These are phyloP conservation scores for Paspalum notatum DNA, from an alignment of 176 grass and related monocot genomes.

Conservation along the genomic window DNA sequence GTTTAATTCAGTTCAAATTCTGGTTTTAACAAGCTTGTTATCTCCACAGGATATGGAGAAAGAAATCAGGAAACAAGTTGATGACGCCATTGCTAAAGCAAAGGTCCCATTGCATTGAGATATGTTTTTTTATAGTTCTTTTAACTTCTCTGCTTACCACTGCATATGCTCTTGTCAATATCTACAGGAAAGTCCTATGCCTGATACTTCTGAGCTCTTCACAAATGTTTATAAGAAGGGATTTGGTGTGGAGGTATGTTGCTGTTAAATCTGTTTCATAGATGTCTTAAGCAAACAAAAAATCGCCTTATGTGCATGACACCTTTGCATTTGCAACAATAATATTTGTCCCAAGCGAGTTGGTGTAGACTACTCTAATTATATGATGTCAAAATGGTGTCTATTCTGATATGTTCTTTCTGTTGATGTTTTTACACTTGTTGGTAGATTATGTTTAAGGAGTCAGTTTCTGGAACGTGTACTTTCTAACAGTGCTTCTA, in stretches of 20 bases:
- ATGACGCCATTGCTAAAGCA: slow-evolving; percentile 83
- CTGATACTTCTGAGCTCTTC: slow-evolving; percentile 83
- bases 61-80: slow-evolving; percentile 88
- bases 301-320: neutral
- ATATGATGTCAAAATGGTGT: neutral
- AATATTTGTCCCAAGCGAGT: neutral
- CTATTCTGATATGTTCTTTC: neutral
- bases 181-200: slow-evolving; percentile 90
- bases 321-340: neutral
- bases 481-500: neutral
- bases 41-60: slow-evolving; percentile 82
- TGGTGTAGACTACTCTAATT: neutral
- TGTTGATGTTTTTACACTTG: neutral
- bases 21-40: slow-evolving; percentile 24
- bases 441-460: neutral
- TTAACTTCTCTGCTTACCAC: slow-evolving; percentile 27
- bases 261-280: slow-evolving; percentile 15
- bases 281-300: neutral
- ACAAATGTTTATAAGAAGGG: slow-evolving; percentile 85
- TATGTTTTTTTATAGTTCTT: neutral
- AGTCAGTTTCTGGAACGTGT: neutral
- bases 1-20: neutral
- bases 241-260: slow-evolving; percentile 75
- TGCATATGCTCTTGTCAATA: slow-evolving; percentile 35
- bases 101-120: slow-evolving; percentile 58